Evolutionary conservation across 306 rosid species (phyloP).

Genomic region (Glycine latifolia): DNA sequence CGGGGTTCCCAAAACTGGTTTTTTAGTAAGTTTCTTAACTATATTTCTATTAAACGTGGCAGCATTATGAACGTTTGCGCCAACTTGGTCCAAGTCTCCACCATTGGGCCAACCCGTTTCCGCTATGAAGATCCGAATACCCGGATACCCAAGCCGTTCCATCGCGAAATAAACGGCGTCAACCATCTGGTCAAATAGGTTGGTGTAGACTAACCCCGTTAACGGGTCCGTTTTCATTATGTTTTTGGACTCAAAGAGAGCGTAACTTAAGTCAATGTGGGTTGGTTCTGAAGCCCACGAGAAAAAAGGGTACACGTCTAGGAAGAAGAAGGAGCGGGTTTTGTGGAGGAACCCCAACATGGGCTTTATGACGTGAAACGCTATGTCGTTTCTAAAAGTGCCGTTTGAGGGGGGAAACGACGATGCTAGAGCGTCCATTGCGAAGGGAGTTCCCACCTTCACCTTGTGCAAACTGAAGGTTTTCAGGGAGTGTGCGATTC

Average conservation of each 20-base stretch:
- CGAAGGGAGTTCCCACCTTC: slow-evolving; percentile 77
- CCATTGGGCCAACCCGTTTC: slow-evolving; percentile 98
- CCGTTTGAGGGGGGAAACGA: slow-evolving; percentile 89
- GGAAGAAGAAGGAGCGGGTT: slow-evolving; percentile 74
- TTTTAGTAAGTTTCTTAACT: slow-evolving; percentile 59
- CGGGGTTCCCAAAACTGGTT: slow-evolving; percentile 76
- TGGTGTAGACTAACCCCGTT: slow-evolving; percentile 65
- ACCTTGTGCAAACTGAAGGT: slow-evolving; percentile 54
- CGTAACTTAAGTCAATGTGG: slow-evolving; percentile 61
- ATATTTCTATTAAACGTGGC: slow-evolving; percentile 79
- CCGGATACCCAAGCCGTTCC: slow-evolving; percentile 73
- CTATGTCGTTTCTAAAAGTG: slow-evolving; percentile 67
- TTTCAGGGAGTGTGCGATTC: slow-evolving; percentile 56
- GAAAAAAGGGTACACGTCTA: slow-evolving; percentile 80
- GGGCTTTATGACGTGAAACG: slow-evolving; percentile 62
- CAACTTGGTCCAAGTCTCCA: slow-evolving; percentile 78
- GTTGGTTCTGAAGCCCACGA: slow-evolving; percentile 66
- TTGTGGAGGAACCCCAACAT: slow-evolving; percentile 65
- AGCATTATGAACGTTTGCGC: slow-evolving; percentile 77
- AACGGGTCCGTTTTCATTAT: slow-evolving; percentile 62
- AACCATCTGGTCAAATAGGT: slow-evolving; percentile 88
- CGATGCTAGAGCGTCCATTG: slow-evolving; percentile 71
- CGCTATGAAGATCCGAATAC: slow-evolving; percentile 67
- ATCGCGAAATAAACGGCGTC: slow-evolving; percentile 82
- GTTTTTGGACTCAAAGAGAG: slow-evolving; percentile 61